Evolutionary conservation across 768 basidiomycete species (phyloP).

Genomic region (Hygrophoropsis aurantiaca): DNA sequence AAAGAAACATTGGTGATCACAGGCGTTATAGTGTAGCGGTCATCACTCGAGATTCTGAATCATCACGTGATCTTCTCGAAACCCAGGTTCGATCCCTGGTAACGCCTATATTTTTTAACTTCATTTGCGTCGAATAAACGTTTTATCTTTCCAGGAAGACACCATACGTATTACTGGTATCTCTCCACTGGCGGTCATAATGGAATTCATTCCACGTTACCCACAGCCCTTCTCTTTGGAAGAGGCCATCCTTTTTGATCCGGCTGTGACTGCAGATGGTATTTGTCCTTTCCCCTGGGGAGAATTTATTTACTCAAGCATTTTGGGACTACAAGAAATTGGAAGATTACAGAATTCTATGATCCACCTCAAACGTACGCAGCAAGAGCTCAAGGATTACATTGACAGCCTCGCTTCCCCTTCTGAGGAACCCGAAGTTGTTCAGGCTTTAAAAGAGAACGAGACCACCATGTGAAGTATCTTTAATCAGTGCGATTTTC

Average conservation of each 20-base stretch:
- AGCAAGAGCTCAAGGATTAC: slow-evolving; percentile 52
- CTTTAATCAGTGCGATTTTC: not conserved
- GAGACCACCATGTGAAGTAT: slow-evolving; percentile 56
- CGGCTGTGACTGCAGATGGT: slow-evolving; percentile 74
- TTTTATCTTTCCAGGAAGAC: too few species aligned
- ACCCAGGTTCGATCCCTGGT: slow-evolving; percentile 12
- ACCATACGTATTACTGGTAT: too few species aligned
- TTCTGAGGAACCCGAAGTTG: slow-evolving; percentile 55
- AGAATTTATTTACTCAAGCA: not conserved
- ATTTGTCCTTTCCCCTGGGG: slow-evolving; percentile 1
- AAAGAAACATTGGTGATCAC: not conserved
- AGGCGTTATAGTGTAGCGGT: slow-evolving; percentile 37
- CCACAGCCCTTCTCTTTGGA: slow-evolving; percentile 72
- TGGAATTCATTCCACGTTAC: slow-evolving; percentile 70
- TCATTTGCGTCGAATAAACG: too few species aligned
- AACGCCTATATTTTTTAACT: slow-evolving; percentile 2
- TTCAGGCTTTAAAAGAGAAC: slow-evolving; percentile 69
- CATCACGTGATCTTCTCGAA: not conserved
- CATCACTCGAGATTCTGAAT: slow-evolving; percentile 41
- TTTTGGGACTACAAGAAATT: slow-evolving; percentile 65
- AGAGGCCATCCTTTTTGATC: slow-evolving; percentile 65
- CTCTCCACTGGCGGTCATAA: slow-evolving; percentile 19
- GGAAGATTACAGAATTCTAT: slow-evolving; percentile 73
- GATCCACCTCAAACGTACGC: slow-evolving; percentile 59
- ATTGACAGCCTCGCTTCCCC: slow-evolving; percentile 34